Base-by-base conservation (phyloP, 352 stramenopile species). In the Phytopythium boreale region DNA sequence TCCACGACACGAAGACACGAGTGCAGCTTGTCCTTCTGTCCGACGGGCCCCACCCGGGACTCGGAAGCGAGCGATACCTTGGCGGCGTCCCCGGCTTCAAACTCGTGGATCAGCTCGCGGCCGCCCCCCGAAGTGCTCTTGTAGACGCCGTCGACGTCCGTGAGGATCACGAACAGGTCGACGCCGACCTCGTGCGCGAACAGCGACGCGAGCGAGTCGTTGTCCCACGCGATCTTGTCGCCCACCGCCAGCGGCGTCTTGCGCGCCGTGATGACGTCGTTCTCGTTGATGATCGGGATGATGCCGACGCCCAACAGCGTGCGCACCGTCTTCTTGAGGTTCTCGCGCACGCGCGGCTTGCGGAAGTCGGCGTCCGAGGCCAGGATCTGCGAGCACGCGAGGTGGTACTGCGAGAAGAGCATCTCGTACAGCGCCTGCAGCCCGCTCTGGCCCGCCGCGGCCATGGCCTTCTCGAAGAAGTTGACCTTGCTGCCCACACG, bases 341-440 rank as follows among this genome's bases (percentile, higher is more conserved):
- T 95, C 41, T 71, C 65, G 4, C 86, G 82, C 31, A 92, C 76
- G 24, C 70, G 67, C 0, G 84, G 82, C 37, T 84, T 72, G 53
- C 82, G 65, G 62, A 95, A 95, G 66, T 95, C 87, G 11, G 80
- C 75, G 68, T 95, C 87, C 10, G 84, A 90, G 36, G 84, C 82
- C 66, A 95, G 61, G 31, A 95, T 79, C 63, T 95, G 87, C 41
- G 87, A 90, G 65, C 87, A 95, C 3, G 82, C 82, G 50, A 95
- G 62, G 60, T 95, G 82, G 65, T 93, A 95, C 71, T 95, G 87
- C 55, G 81, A 74, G 47, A 95, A 95, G 27, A 95, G 75, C 79
- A 93, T 88, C 71, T 95, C 87, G 55, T 95, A 95, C 11, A 95
- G 73, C 67, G 82, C 91, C 68, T 95, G 87, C 44, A 95, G 72